Conservation (phyloP, 768 basidiomycete genomes). For the Gymnopilus junonius region DNA sequence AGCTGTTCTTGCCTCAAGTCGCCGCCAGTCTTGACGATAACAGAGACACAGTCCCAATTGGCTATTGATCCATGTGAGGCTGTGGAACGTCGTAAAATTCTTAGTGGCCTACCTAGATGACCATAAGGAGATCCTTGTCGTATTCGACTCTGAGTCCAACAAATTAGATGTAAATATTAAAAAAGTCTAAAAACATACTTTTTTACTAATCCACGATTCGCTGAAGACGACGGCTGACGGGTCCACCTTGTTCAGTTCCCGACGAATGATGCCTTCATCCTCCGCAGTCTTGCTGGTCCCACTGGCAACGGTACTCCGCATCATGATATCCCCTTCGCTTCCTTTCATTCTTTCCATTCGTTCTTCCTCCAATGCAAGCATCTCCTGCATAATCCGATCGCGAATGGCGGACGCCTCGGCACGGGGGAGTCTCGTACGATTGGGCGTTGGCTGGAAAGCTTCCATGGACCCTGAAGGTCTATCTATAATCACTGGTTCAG, state of each 20-base stretch:
- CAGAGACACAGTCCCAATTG: slow-evolving; percentile 90
- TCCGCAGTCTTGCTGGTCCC: slow-evolving; percentile 71
- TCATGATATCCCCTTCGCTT: slow-evolving; percentile 69
- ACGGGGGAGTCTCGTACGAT: slow-evolving; percentile 75
- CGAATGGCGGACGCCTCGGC: slow-evolving; percentile 90
- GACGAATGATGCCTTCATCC: slow-evolving; percentile 92
- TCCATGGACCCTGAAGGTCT: slow-evolving; percentile 20
- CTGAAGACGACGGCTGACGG: slow-evolving; percentile 96
- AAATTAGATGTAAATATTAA: not conserved
- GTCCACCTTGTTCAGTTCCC: slow-evolving; percentile 93
- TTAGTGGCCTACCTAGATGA: slow-evolving; percentile 69
- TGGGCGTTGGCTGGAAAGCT: slow-evolving; percentile 34
- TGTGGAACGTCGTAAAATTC: slow-evolving; percentile 1
- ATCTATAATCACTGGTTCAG: slow-evolving; percentile 2
- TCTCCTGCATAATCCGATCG: slow-evolving; percentile 97
- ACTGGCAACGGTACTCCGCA: slow-evolving; percentile 56
- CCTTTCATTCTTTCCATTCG: slow-evolving; percentile 92
- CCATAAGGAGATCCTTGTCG: slow-evolving; percentile 94
- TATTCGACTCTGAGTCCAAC: slow-evolving; percentile 71
- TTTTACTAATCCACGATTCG: slow-evolving; percentile 94
- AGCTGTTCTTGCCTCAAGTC: slow-evolving; percentile 97
- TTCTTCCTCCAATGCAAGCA: slow-evolving; percentile 96
- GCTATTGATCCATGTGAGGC: slow-evolving; percentile 40
- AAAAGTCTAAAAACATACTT: slow-evolving; percentile 47
- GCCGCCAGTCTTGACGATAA: slow-evolving; percentile 98